phyloP scores from a whole-genome alignment of 495 filamentous ascomycete species.

The Opeltia flavorubescens region DNA sequence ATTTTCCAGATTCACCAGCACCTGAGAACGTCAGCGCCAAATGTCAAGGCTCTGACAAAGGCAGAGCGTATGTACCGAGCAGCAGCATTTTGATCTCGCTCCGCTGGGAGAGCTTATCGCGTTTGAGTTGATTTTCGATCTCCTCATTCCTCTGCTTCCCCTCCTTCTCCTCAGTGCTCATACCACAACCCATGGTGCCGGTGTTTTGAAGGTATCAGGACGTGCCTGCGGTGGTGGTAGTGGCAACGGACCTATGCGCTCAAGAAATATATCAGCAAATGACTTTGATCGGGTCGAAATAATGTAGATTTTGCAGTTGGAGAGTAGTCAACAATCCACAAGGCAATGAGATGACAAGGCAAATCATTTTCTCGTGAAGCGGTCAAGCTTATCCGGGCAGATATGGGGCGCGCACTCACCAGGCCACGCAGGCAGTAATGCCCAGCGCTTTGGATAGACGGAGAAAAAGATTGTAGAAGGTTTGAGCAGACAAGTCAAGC shows the following conservation, averaged over 20 bases:
- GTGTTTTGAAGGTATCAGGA: constrained; percentile 5
- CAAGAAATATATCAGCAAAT: neutral
- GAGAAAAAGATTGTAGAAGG: no score
- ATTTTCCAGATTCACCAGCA: constrained; percentile 99
- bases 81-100: constrained; percentile 99
- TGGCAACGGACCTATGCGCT: neutral
- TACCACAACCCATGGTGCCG: constrained; percentile 95
- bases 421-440: no score
- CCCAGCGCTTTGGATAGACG: no score
- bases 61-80: constrained; percentile 52
- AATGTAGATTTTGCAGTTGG: no score
- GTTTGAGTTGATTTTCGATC: constrained; percentile 96
- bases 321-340: no score
- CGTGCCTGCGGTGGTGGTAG: neutral
- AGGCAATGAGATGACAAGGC: no score
- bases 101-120: constrained; percentile 87
- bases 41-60: neutral
- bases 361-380: no score
- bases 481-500: no score
- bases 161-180: constrained; percentile 99
- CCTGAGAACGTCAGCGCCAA: constrained; percentile 34
- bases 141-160: constrained; percentile 98
- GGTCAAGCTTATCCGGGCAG: no score
- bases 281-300: no score
- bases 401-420: no score